Conservation (phyloP, 805 yeast species). For the Clavispora carvajalis region DNA sequence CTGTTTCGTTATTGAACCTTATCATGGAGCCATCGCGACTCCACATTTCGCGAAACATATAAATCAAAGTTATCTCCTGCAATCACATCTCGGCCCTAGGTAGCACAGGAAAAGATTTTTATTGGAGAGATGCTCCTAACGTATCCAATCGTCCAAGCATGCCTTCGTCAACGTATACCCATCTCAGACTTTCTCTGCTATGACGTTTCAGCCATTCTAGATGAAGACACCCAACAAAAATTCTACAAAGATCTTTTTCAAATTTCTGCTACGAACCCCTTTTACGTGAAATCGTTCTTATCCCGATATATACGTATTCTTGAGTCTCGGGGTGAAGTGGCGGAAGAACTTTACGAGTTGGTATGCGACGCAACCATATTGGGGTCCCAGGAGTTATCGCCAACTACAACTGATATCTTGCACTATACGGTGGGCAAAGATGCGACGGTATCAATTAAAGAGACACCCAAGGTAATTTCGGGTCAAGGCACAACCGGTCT, state of each 20-base stretch:
- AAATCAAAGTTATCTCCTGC: too few species aligned
- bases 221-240: slow-evolving; percentile 15
- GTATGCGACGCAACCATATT: slow-evolving; percentile 30
- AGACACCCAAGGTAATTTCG: slow-evolving; percentile 59
- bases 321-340: slow-evolving; percentile 27
- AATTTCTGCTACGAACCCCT: slow-evolving; percentile 38
- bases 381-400: slow-evolving; percentile 24
- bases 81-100: too few species aligned
- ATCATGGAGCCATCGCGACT: not conserved
- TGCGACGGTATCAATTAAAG: slow-evolving; percentile 38
- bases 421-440: slow-evolving; percentile 20
- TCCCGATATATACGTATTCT: slow-evolving; percentile 33
- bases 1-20: too few species aligned
- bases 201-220: slow-evolving; percentile 6
- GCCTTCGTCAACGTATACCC: slow-evolving; percentile 17
- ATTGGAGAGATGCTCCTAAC: not conserved
- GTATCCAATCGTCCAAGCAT: slow-evolving; percentile 1
- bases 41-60: not conserved
- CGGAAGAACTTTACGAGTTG: slow-evolving; percentile 40
- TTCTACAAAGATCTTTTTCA: slow-evolving; percentile 15
- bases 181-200: slow-evolving; percentile 14
- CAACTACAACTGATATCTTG: slow-evolving; percentile 35
- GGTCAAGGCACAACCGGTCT: slow-evolving; percentile 84
- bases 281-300: slow-evolving; percentile 46
- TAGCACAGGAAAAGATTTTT: too few species aligned